Conservation (phyloP, 2,329 filamentous ascomycete species). For the Thelonectria discophora region DNA sequence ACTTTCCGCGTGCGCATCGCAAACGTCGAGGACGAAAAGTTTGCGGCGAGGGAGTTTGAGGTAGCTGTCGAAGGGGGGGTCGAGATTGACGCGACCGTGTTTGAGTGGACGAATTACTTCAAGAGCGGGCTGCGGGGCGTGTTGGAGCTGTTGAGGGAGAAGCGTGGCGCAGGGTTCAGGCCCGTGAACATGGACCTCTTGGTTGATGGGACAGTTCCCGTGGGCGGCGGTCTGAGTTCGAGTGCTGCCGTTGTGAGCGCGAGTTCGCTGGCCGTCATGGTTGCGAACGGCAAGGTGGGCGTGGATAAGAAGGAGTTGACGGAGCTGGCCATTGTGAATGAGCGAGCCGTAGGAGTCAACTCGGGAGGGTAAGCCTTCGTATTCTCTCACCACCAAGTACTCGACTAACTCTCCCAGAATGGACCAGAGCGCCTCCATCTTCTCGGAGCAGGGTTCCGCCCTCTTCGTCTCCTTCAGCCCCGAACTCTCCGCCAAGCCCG, state of each 20-base stretch:
- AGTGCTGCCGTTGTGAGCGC: slow-evolving; percentile 94
- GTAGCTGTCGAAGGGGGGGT: slow-evolving; percentile 70
- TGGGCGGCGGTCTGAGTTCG: slow-evolving; percentile 90
- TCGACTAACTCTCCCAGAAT: slow-evolving; percentile 66
- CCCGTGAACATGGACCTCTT: slow-evolving; percentile 84
- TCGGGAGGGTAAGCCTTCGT: slow-evolving; percentile 77
- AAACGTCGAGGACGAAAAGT: slow-evolving; percentile 81
- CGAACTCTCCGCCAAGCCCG: slow-evolving; percentile 75
- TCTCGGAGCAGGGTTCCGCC: slow-evolving; percentile 85
- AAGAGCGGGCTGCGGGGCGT: slow-evolving; percentile 89
- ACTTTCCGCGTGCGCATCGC: slow-evolving; percentile 77
- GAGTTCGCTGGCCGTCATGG: slow-evolving; percentile 86
- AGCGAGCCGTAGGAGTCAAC: slow-evolving; percentile 94
- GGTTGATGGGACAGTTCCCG: slow-evolving; percentile 90
- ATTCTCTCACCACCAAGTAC: not conserved
- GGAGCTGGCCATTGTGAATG: slow-evolving; percentile 92
- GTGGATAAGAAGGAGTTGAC: slow-evolving; percentile 93
- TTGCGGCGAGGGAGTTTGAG: slow-evolving; percentile 77
- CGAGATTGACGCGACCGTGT: slow-evolving; percentile 83
- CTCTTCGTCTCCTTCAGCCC: slow-evolving; percentile 92
- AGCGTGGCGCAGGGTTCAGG: slow-evolving; percentile 67
- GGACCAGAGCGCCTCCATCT: slow-evolving; percentile 97
- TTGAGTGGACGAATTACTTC: slow-evolving; percentile 99
- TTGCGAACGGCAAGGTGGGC: slow-evolving; percentile 78
- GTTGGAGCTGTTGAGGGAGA: slow-evolving; percentile 77